Percentiles rank a stretch among this genome's conserved stretches.
Conservation (phyloP, 495 filamentous ascomycete genomes). For the Trichoderma gamsii region DNA sequence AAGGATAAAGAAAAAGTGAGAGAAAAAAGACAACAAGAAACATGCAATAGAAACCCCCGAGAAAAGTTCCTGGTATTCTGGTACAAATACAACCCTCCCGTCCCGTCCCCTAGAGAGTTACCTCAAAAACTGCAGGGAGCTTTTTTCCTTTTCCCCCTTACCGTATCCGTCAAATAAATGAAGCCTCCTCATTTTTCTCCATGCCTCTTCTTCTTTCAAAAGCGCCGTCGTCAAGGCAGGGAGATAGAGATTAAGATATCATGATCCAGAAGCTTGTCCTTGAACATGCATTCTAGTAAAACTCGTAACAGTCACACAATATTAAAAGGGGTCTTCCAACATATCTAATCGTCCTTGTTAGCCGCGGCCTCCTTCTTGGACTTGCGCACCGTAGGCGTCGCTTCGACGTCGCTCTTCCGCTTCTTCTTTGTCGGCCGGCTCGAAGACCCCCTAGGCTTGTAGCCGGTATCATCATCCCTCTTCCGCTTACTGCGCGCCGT, state of each 20-base stretch:
- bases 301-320: neutral
- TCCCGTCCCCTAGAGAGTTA: too few relatives aligned
- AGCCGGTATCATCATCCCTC: slow-evolving; percentile 64
- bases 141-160: too few relatives aligned
- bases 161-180: too few relatives aligned
- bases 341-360: slow-evolving; percentile 7
- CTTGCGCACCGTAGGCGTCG: slow-evolving; percentile 23
- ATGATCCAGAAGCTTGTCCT: too few relatives aligned
- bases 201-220: too few relatives aligned
- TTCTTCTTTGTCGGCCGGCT: slow-evolving; percentile 62
- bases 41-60: too few relatives aligned
- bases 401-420: slow-evolving; percentile 38
- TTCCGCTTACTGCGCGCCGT: slow-evolving; percentile 40
- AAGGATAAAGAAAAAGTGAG: neutral
- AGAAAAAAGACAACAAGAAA: neutral
- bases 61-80: too few relatives aligned
- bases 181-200: too few relatives aligned
- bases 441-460: slow-evolving; percentile 59
- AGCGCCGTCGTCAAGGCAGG: too few relatives aligned
- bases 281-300: neutral
- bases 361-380: slow-evolving; percentile 25
- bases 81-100: too few relatives aligned
- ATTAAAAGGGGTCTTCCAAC: neutral
- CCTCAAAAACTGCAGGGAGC: too few relatives aligned
- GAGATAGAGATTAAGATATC: too few relatives aligned